These are phyloP conservation scores for Russula virescens DNA, from an alignment of 768 basidiomycete genomes.

Conservation along the genomic window DNA sequence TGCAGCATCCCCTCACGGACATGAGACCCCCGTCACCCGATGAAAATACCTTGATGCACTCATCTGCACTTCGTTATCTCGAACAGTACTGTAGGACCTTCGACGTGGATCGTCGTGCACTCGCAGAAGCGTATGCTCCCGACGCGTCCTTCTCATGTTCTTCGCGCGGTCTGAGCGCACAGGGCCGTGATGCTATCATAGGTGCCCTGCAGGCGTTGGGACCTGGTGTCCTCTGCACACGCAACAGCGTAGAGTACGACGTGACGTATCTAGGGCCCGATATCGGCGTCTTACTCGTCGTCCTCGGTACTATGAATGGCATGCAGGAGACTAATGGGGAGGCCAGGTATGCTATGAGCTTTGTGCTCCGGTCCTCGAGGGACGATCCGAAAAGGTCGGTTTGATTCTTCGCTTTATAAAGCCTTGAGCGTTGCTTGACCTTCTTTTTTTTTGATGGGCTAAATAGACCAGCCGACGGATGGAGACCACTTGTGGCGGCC, in stretches of 20 bases:
- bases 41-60: not conserved
- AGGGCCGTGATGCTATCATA: constrained; percentile 4
- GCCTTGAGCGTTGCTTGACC: not conserved
- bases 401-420: not conserved
- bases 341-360: constrained; percentile 12
- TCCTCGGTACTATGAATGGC: constrained; percentile 1
- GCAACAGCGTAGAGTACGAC: constrained; percentile 7
- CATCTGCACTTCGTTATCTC: constrained; percentile 7
- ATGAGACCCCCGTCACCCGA: not conserved
- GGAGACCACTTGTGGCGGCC: constrained; percentile 12
- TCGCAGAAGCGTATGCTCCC: constrained; percentile 5
- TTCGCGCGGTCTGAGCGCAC: constrained; percentile 3
- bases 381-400: not conserved
- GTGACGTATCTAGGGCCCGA: constrained; percentile 3
- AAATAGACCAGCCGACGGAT: not conserved
- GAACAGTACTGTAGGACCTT: constrained; percentile 14
- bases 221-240: constrained; percentile 2
- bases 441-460: not conserved
- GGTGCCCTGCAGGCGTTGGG: constrained; percentile 3
- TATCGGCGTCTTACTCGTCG: constrained; percentile 12
- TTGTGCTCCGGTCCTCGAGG: constrained; percentile 2
- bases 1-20: not conserved
- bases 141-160: constrained; percentile 19
- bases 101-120: constrained; percentile 13
- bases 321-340: not conserved